Evolutionary conservation across 345 rosid genomes (phyloP).

Genomic region (Linum trigynum): DNA sequence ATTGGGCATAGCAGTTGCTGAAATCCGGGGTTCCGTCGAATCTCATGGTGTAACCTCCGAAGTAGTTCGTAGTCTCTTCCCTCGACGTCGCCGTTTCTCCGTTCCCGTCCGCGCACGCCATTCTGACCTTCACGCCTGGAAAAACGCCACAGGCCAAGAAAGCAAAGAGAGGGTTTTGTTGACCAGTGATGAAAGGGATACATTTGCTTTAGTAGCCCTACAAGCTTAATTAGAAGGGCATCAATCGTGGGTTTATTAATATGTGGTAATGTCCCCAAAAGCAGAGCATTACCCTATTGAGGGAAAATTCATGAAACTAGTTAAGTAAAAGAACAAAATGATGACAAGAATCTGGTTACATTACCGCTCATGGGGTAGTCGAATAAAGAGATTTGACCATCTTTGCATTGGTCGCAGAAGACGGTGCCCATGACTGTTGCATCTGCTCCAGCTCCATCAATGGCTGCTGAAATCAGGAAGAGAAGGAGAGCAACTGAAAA

Average conservation of each 20-base stretch:
- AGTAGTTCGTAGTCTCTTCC: conserved; percentile 61
- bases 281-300: background rate
- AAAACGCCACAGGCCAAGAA: background rate
- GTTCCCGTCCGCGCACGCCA: conserved; percentile 45
- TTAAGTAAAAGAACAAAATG: background rate
- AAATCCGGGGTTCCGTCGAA: conserved; percentile 73
- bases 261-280: background rate
- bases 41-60: conserved; percentile 61
- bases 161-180: background rate
- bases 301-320: background rate
- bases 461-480: conserved; percentile 23
- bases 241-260: background rate
- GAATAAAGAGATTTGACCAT: conserved; percentile 58
- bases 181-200: too few species aligned
- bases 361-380: conserved; percentile 72
- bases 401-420: conserved; percentile 90
- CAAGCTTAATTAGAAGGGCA: background rate
- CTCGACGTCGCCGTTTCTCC: conserved; percentile 56
- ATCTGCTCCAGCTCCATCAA: conserved; percentile 39
- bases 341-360: background rate
- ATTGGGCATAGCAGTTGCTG: conserved; percentile 54
- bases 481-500: conserved; percentile 37
- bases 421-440: conserved; percentile 64
- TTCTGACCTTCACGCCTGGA: conserved; percentile 53
- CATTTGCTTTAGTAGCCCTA: background rate